Evolutionary conservation across 208 protist genomes (phyloP), one percentile per base, ranked within the genome.

Genomic region (Balamuthia mandrillaris): DNA sequence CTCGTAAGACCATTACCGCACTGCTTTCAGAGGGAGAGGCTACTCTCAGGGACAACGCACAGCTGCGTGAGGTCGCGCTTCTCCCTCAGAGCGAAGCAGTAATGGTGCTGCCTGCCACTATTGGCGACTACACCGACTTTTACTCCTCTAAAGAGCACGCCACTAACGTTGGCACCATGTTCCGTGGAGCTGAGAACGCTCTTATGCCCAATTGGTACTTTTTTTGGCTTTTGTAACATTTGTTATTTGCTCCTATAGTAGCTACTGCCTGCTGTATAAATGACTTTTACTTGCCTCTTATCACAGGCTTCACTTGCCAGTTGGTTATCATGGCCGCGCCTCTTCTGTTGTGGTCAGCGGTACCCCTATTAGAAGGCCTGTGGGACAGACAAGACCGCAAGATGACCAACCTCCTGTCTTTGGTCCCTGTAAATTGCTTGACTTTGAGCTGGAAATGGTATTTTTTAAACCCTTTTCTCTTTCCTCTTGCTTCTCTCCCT

Each of bases 51-150:
- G 86, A 93, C 78, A 78, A 94, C 78, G 75, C 61, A 12, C 84
- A 68, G 49, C 68, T 96, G 14, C 82, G 79, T 1, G 49, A 9
- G 10, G 44, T 33, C 4, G 90, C 84, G 2, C 58, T 94, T 9
- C 27, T 93, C 7, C 68, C 37, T 6, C 74, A 85, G n/a, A 79
- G 49, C 41, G 52, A 86, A 29, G 82, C 88, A 6, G 85, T 45
- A 1, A 95, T 96, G 95, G 88, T 91, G 10, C 44, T 97, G 52
- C 95, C 96, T 7, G 88, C 86, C 10, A 31, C 66, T 12, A 95
- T 97, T 51, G 94, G 95, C 42, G 96, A 97, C 88, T 97, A 97
- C 90, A 97, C 95, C 35, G 96, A 97, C 88, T 97, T 97, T 49
- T 97, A 97, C 89, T 89, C 94, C 12, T 95, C 91, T 2, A 84